A percentile compares a stretch with the other conserved stretches of the same genome.
Evolutionary conservation across 2,329 filamentous ascomycete species (phyloP).

Genomic region (Aspergillus viridinutans): DNA sequence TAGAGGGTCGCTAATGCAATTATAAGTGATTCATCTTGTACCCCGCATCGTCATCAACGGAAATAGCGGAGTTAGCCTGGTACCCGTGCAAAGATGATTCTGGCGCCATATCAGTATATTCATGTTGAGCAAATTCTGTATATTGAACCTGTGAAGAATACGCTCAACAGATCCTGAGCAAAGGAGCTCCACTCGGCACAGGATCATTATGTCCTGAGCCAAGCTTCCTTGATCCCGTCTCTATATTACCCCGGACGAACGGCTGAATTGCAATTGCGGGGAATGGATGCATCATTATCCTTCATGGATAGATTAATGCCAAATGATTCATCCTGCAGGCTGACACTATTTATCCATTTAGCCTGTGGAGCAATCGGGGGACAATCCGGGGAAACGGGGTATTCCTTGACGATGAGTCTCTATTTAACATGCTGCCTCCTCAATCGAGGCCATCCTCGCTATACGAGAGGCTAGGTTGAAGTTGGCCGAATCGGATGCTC

Average conservation of each 20-base stretch:
- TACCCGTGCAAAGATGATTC: background rate
- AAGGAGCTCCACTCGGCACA: too few species aligned
- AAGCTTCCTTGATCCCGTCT: background rate
- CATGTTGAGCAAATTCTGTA: too few species aligned
- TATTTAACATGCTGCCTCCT: background rate
- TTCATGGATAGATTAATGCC: background rate
- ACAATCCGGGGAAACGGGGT: background rate
- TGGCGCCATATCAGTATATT: too few species aligned
- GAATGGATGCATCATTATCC: background rate
- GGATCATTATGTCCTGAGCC: background rate
- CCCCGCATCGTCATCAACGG: constrained; percentile 1
- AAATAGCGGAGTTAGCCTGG: constrained; percentile 5
- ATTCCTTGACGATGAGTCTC: background rate
- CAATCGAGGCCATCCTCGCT: background rate
- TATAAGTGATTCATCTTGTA: background rate
- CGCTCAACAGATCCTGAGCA: too few species aligned
- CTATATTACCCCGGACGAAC: background rate
- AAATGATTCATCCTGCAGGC: background rate
- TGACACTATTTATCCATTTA: background rate
- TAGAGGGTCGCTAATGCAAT: background rate
- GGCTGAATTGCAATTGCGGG: background rate
- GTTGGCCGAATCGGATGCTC: background rate
- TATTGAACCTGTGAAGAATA: too few species aligned
- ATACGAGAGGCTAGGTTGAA: background rate
- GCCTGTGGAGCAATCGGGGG: background rate